phyloP scores from a whole-genome alignment of 495 filamentous ascomycete species.

The Aspergillus panamensis region DNA sequence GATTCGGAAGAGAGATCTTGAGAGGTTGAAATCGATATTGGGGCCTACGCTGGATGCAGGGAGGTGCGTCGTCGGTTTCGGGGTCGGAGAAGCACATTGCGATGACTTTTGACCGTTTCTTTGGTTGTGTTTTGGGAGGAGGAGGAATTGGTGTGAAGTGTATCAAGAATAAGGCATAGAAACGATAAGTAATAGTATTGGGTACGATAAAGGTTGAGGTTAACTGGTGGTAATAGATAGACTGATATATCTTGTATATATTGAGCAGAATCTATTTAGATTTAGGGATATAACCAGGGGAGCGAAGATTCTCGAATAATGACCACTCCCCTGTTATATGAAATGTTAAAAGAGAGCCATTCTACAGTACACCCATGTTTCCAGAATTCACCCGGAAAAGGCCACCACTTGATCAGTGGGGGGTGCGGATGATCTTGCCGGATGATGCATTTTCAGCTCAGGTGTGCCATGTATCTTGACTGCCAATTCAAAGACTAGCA shows the following conservation, averaged over 20 bases:
- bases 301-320: background rate
- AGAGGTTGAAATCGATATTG: conserved; percentile 13
- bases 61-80: conserved; percentile 13
- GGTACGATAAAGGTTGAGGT: too few species aligned
- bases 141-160: background rate
- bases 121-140: background rate
- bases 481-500: background rate
- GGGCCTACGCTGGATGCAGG: conserved; percentile 16
- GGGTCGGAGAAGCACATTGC: conserved; percentile 23
- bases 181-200: too few species aligned
- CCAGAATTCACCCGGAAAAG: too few species aligned
- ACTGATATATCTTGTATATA: background rate
- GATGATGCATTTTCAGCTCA: background rate
- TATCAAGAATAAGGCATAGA: background rate
- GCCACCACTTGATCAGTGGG: background rate
- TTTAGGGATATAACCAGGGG: background rate
- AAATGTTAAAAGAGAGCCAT: background rate
- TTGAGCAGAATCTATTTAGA: background rate
- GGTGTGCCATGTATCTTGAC: background rate
- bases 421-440: background rate
- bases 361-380: background rate
- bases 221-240: too few species aligned
- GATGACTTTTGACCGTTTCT: background rate
- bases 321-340: background rate
- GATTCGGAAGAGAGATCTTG: conserved; percentile 12